Base-by-base conservation (phyloP, 176 grass and related monocot species). In the Puya raimondii region DNA sequence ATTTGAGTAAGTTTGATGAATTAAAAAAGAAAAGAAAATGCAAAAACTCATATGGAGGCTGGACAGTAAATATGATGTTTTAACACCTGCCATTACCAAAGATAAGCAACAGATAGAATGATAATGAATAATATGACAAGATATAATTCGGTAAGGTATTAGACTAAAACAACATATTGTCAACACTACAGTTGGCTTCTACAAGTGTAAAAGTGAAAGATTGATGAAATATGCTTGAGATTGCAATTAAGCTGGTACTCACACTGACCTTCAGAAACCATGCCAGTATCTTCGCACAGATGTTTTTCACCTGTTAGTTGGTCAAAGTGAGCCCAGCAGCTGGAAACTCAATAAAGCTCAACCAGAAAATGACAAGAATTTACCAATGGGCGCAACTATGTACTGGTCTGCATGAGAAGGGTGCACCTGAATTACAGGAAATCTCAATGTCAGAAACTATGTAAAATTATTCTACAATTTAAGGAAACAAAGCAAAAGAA, bases 311-410 rank as follows among this genome's bases (percentile, higher is more conserved):
- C 86, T 92, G 79, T 68, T 57, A 26, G 12, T 69, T 29, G n/a
- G 72, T 12, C 4, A 49, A 47, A 70, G 42, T 92, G 69, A 89
- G 72, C 68, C 79, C 25, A 70, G 47, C 20, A 67, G 22, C 47
- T 47, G 23, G 48, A 77, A 21, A 71, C 23, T 2, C 1, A 10
- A 18, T 61, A 68, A 22, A 49, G 17, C 14, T 15, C 4, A 57
- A 3, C 23, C 23, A 33, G 15, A 57, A 42, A 20, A 12, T 70
- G 29, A 56, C 11, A 49, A 81, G 75, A 68, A 59, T 20, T 80
- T 90, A 97, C 94, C 89, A 71, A 85, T 88, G 51, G 87, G 94
- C 77, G 87, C 89, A 72, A 97, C 75, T 70, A 97, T n/a, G 26
- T 90, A 93, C 72, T 66, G 71, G 49, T 97, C 89, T 11, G 58